Evolutionary conservation across 768 basidiomycete species (phyloP), one percentile per base, ranked within the genome.

Genomic region (Naganishia randhawae): DNA sequence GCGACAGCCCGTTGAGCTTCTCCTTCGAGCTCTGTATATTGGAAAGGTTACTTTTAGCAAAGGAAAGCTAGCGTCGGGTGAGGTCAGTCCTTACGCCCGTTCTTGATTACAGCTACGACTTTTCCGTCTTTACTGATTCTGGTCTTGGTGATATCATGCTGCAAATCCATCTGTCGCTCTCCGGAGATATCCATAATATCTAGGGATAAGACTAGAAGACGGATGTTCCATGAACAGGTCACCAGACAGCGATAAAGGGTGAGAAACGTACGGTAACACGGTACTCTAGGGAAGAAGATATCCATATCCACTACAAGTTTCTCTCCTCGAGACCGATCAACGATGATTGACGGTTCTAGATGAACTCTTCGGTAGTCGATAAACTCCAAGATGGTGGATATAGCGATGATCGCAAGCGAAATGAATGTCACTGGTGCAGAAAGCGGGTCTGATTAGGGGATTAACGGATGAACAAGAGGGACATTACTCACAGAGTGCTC

Each of bases 141-240:
- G 14, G 86, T 88, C 80, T 97, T 97, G 66, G 88, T 74, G 65
- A 98, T 85, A 74, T 91, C 92, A 79, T 97, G 94, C 9, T 92
- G 85, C 55, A 97, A 78, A 75, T 97, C 82, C 68, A 89, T 85
- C 78, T 97, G 95, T 32, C 89, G 86, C 83, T 97, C 96, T 31
- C 96, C 96, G 68, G 90, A 91, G 68, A 99, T 96, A 76, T 99
- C 96, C 91, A 97, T 94, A 63, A 98, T 87, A 80, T 99, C 96
- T 63, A 98, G 82, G 77, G 91, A 94, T 64, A 99, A 85, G 53
- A 99, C 95, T 99, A 33, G 42, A 32, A 35, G 19, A 31, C 6
- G 25, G 9, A 31, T 66, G 32, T 22, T 22, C 17, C 16, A 64
- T 53, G 17, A 31, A 29, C 35, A 33, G 17, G 42, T 32, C 25